phyloP scores from a whole-genome alignment of 169 alveolate genomes.

The Plasmodium gallinaceum region DNA sequence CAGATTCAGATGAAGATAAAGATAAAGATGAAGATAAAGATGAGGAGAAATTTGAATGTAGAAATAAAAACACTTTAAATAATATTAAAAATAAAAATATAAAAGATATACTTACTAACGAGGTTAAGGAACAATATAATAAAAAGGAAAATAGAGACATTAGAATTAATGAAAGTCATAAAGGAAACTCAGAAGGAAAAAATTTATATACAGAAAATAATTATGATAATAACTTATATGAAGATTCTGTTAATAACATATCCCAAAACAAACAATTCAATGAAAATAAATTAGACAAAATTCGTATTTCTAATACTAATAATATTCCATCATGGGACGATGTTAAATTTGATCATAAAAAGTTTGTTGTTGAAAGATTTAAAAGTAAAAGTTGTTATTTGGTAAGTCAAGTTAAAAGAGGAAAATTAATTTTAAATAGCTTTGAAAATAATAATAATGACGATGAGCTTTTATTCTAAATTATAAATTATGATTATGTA shows the following conservation, averaged over 20 bases:
- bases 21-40: not conserved
- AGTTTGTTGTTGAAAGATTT: constrained; percentile 59
- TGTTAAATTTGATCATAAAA: constrained; percentile 51
- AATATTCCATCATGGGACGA: constrained; percentile 72
- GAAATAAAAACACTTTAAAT: too few relatives aligned
- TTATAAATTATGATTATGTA: not conserved
- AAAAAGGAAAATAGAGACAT: not conserved
- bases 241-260: too few relatives aligned
- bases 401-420: constrained; percentile 64
- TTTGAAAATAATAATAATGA: constrained; percentile 61
- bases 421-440: constrained; percentile 54
- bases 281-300: not conserved
- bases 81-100: not conserved
- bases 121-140: not conserved
- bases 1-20: not conserved
- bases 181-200: not conserved
- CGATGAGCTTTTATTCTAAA: constrained; percentile 49
- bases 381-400: constrained; percentile 52
- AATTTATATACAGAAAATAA: not conserved
- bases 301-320: not conserved
- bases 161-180: not conserved
- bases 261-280: constrained; percentile 4
- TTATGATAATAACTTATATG: not conserved
- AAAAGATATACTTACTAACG: not conserved
- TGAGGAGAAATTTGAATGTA: not conserved